A percentile compares a stretch with the other conserved stretches of the same genome.
phyloP scores from a whole-genome alignment of 306 rosid species.

The Sicyos baderoa region DNA sequence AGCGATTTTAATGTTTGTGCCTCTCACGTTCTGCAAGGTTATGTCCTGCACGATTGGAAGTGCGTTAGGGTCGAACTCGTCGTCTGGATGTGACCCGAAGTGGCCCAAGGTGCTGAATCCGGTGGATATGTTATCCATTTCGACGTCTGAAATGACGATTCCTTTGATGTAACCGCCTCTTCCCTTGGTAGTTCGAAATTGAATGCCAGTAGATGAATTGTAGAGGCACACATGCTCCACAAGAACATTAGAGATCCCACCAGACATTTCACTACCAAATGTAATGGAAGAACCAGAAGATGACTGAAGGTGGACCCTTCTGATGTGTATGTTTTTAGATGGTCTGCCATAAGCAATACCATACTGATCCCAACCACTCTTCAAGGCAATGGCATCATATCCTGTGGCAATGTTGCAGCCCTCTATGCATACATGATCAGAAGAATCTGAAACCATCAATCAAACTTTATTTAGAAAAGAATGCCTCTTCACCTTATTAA shows the following conservation, averaged over 20 bases:
- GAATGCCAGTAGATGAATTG: slow-evolving; percentile 64
- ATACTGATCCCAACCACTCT: slow-evolving; percentile 99
- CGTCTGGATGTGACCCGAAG: slow-evolving; percentile 80
- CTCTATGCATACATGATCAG: slow-evolving; percentile 79
- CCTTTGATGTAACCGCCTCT: slow-evolving; percentile 79
- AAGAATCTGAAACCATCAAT: slow-evolving; percentile 63
- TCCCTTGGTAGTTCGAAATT: slow-evolving; percentile 65
- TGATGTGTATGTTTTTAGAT: slow-evolving; percentile 64
- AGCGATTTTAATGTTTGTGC: slow-evolving; percentile 64
- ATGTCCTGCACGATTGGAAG: slow-evolving; percentile 61
- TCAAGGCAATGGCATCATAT: slow-evolving; percentile 72
- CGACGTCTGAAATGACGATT: slow-evolving; percentile 44
- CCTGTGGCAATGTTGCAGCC: slow-evolving; percentile 66
- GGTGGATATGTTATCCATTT: slow-evolving; percentile 40
- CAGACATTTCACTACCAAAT: slow-evolving; percentile 95
- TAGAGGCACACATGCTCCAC: slow-evolving; percentile 58
- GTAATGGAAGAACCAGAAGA: slow-evolving; percentile 64
- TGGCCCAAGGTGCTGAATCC: slow-evolving; percentile 66
- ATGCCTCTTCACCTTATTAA: not conserved
- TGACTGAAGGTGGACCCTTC: slow-evolving; percentile 60
- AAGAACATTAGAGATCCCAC: slow-evolving; percentile 69
- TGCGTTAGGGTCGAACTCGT: slow-evolving; percentile 71
- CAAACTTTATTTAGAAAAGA: slow-evolving; percentile 12
- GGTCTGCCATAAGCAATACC: slow-evolving; percentile 85
- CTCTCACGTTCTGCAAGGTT: slow-evolving; percentile 48